Evolutionary conservation across 2,329 filamentous ascomycete genomes (phyloP), one percentile per base, ranked within the genome.

Genomic region (Aspergillus ochraceoroseus): DNA sequence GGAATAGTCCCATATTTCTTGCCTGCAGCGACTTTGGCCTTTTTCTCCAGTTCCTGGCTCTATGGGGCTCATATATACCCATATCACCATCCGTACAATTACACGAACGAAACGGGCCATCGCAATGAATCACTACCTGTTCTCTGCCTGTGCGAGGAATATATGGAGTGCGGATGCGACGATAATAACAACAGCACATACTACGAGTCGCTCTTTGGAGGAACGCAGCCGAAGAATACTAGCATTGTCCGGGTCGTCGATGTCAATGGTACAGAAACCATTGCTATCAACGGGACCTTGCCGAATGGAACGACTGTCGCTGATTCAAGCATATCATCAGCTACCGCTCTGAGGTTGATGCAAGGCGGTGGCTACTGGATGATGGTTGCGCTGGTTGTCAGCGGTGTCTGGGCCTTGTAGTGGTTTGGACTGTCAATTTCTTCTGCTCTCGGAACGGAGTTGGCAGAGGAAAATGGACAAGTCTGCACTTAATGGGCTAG

Each of bases 131-230:
- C 68, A 0, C 50, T 74, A 8, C 75, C 75, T 0, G 72, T 80
- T 5, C 61, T 70, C 2, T 82, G 79, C 53, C 55, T 79, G 25
- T 82, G 79, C 55, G 64, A 74, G 44, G 54, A 72, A 41, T 73
- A 74, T 51, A 61, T 57, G 12, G 67, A 70, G 22, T 82, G 79
- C 52, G 75, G 77, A 3, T 82, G 79, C 53, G 78, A 80, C 41
- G 62, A 70, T 27, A 70, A 67, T 46, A 61, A 61, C 28, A 69
- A 72, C 44, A 51, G 53, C 31, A 70, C 64, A 1, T 71, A 66
- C 46, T 58, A 70, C 41, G 53, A 66, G 30, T 58, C 63, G 8
- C 44, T 72, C 1, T 59, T 73, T 46, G 63, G 68, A 32, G 66
- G 68, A 22, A 67, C 60, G 3, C 54, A 59, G 23, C 59, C 61